A percentile compares a stretch with the other conserved stretches of the same genome.
Evolutionary conservation across 768 basidiomycete genomes (phyloP).

Genomic region (Leccinum incarnatum): DNA sequence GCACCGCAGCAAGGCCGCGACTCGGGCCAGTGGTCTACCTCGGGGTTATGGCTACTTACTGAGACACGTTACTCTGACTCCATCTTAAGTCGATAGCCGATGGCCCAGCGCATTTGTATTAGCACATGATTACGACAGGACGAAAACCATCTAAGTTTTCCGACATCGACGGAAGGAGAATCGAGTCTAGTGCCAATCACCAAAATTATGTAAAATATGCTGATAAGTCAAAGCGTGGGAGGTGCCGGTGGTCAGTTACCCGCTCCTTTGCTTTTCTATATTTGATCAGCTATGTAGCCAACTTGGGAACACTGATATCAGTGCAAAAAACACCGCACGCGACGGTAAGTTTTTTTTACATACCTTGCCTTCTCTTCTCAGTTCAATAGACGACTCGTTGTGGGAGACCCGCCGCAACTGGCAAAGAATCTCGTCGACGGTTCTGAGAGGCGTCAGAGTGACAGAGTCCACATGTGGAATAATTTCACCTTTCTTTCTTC

Average conservation of each 20-base stretch:
- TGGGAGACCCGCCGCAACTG: neutral
- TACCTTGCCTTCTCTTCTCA: neutral
- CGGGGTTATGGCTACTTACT: neutral
- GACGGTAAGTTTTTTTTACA: neutral
- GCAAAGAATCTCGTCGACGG: neutral
- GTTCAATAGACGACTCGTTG: neutral
- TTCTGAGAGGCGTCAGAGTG: constrained; percentile 6
- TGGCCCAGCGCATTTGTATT: neutral
- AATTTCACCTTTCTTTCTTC: neutral
- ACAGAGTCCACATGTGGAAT: constrained; percentile 6
- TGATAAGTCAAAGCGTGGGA: constrained; percentile 6
- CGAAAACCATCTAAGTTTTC: neutral
- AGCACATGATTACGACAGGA: neutral
- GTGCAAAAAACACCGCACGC: neutral
- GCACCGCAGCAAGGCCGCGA: neutral
- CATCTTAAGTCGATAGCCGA: constrained; percentile 2
- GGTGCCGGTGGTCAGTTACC: neutral
- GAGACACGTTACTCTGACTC: neutral
- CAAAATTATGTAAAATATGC: neutral
- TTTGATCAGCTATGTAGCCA: neutral
- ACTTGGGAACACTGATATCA: neutral
- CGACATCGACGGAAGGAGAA: neutral
- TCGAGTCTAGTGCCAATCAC: constrained; percentile 6
- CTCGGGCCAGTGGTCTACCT: neutral
- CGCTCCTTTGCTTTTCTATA: neutral